Evolutionary conservation across 2,329 filamentous ascomycete genomes (phyloP).

Genomic region (Zelopaecilomyces penicillatus): DNA sequence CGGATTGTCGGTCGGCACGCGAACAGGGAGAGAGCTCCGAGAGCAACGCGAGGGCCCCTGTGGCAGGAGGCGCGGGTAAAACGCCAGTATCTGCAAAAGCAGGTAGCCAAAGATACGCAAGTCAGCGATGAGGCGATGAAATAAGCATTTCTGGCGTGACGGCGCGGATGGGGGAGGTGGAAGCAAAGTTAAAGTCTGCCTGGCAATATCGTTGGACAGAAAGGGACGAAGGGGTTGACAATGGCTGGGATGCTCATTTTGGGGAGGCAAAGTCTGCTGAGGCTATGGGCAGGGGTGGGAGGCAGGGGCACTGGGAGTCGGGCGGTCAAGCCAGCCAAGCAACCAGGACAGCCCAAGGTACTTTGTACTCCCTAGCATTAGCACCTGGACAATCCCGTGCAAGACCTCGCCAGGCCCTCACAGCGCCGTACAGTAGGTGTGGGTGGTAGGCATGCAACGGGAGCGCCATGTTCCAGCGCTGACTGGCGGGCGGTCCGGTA

Average conservation of each 20-base stretch:
- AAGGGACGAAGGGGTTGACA: constrained; percentile 8
- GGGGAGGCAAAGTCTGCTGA: constrained; percentile 15
- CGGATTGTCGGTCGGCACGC: constrained; percentile 1
- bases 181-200: background rate
- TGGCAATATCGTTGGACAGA: constrained; percentile 1
- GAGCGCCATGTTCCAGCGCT: constrained; percentile 4
- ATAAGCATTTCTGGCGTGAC: constrained; percentile 14
- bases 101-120: constrained; percentile 9
- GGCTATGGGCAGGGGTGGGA: constrained; percentile 5
- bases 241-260: constrained; percentile 8
- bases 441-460: background rate
- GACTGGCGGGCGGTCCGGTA: constrained; percentile 7
- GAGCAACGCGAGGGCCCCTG: constrained; percentile 12
- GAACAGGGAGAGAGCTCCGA: constrained; percentile 9
- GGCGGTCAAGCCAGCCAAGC: constrained; percentile 9
- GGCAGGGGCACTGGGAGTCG: constrained; percentile 6
- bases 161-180: background rate
- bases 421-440: background rate
- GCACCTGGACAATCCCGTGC: no score
- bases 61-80: constrained; percentile 9
- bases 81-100: constrained; percentile 10
- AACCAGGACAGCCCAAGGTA: no score
- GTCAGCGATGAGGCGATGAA: constrained; percentile 14
- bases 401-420: background rate
- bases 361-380: no score